Evolutionary conservation across 2,329 filamentous ascomycete species (phyloP), one percentile per base, ranked within the genome.

Genomic region (Sclerotinia subarctica): DNA sequence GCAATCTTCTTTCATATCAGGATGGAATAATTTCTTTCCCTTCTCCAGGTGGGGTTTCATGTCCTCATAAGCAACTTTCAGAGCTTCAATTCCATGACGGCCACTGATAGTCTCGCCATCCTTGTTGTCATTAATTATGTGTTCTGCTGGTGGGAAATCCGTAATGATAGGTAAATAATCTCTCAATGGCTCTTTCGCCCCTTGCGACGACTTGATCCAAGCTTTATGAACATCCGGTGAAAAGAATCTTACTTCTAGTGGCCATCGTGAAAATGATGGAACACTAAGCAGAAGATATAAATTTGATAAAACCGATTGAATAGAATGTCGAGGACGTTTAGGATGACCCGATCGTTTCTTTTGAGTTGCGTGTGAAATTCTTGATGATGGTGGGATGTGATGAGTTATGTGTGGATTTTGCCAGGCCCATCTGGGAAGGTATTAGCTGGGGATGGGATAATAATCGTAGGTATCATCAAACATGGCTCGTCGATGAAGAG

Each of bases 251-350:
- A 97, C 77, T 65, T 86, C 86, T 65, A 99, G 81, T 26, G 94
- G 94, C 94, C 93, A 97, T 57, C 88, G 82, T 21, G 83, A 81
- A 77, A 98, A 98, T 77, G 92, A 95, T 2, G 87, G 85, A 2
- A 93, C 91, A 0, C 90, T 85, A 1, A 96, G 83, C 0, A 99
- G 82, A 3, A 95, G 82, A 77, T 97, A 91, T 35, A 98, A 78
- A 74, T 96, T 95, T 3, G 90, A 89, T 38, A 98, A 78, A 51
- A 92, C 84, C 4, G 90, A 90, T 32, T 81, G 84, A 56, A 97
- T 77, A 21, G 84, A 90, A 42, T 84, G 82, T 2, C 80, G 78
- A 10, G 90, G 88, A 42, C 86, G 82, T 57, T 81, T 84, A 5
- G 86, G 85, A 21, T 82, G 84, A 15, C 85, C 83, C 46, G 82